A percentile compares a stretch with the other conserved stretches of the same genome.
These are phyloP conservation scores for Nitzschia palea DNA, from an alignment of 108 stramenopile genomes.

Conservation along the genomic window DNA sequence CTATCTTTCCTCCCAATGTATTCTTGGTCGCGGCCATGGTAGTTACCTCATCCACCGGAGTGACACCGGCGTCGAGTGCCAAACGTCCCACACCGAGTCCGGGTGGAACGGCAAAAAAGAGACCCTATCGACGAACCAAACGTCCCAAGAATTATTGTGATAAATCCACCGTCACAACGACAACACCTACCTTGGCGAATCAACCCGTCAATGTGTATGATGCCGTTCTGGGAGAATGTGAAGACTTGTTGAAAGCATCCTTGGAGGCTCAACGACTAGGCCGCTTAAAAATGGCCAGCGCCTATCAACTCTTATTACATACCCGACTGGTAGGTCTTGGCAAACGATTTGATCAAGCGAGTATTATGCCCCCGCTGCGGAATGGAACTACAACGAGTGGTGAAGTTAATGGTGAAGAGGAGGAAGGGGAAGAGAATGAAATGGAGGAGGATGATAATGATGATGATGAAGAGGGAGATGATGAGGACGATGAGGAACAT, in stretches of 20 bases:
- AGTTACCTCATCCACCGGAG: neutral
- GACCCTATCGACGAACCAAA: conserved; percentile 50
- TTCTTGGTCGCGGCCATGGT: neutral
- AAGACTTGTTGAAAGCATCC: conserved; percentile 73
- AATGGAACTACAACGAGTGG: neutral
- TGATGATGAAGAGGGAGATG: conserved; percentile 17
- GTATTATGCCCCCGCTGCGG: neutral
- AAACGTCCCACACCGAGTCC: neutral
- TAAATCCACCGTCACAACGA: conserved; percentile 51
- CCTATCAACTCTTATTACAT: conserved; percentile 74
- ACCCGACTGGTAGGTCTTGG: conserved; percentile 81
- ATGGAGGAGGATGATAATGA: conserved; percentile 5
- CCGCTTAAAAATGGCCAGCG: conserved; percentile 67
- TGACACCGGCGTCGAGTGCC: too few species aligned
- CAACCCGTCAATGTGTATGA: conserved; percentile 57
- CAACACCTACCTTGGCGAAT: conserved; percentile 28
- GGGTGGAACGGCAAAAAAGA: conserved; percentile 10
- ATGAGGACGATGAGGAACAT: conserved; percentile 8
- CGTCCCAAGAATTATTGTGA: conserved; percentile 41
- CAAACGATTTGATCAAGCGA: conserved; percentile 71
- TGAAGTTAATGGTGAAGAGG: neutral
- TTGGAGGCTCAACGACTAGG: conserved; percentile 75
- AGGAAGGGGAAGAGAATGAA: neutral
- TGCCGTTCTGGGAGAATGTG: conserved; percentile 71
- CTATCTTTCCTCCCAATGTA: neutral